A percentile compares a stretch with the other conserved stretches of the same genome.
phyloP scores from a whole-genome alignment of 805 yeast genomes.

The Helenozyma rhizophorensis region DNA sequence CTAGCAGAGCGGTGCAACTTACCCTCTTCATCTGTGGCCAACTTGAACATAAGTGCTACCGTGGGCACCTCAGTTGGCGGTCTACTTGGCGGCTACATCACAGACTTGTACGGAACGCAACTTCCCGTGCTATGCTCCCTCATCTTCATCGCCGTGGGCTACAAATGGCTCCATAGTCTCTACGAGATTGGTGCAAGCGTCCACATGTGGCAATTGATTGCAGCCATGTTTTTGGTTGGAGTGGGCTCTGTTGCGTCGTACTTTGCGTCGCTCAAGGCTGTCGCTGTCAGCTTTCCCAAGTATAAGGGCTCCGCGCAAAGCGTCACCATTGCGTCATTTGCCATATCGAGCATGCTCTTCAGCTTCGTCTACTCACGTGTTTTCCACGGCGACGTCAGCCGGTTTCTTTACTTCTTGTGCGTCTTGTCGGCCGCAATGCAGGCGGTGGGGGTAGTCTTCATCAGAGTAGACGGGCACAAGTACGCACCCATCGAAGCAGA shows the following conservation, averaged over 20 bases:
- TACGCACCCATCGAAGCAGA: background rate
- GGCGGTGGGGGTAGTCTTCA: constrained; percentile 25
- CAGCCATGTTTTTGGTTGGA: constrained; percentile 29
- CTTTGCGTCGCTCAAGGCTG: constrained; percentile 32
- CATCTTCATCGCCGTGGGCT: constrained; percentile 22
- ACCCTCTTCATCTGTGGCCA: constrained; percentile 24
- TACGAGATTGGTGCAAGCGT: constrained; percentile 18
- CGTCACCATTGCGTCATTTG: constrained; percentile 33
- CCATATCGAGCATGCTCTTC: constrained; percentile 28
- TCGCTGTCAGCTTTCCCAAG: constrained; percentile 27
- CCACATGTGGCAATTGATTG: constrained; percentile 13
- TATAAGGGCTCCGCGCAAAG: constrained; percentile 34
- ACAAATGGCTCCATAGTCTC: constrained; percentile 22
- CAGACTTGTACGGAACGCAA: constrained; percentile 32
- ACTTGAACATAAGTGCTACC: constrained; percentile 28
- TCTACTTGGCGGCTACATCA: constrained; percentile 26
- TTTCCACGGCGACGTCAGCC: constrained; percentile 19
- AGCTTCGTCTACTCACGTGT: constrained; percentile 18
- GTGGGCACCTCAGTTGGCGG: constrained; percentile 33
- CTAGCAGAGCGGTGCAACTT: constrained; percentile 27
- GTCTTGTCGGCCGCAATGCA: constrained; percentile 21
- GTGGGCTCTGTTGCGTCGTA: constrained; percentile 31
- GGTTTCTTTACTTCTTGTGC: constrained; percentile 22
- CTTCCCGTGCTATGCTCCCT: constrained; percentile 27
- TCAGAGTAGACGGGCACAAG: constrained; percentile 25